Conservation (phyloP, 306 rosid species). For the Vicia faba region DNA sequence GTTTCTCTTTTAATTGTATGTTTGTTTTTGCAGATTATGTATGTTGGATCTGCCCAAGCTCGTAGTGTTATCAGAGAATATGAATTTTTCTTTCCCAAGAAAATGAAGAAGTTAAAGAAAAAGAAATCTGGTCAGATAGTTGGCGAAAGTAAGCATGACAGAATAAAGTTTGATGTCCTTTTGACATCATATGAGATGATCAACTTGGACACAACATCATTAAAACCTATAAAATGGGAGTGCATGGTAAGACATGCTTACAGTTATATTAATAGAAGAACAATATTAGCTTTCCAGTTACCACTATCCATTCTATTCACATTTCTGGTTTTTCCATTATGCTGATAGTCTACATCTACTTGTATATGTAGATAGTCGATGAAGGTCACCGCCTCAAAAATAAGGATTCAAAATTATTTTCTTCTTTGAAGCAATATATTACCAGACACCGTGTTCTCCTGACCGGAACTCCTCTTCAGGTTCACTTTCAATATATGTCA, state of each 20-base stretch:
- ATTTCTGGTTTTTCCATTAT: slow-evolving; percentile 36
- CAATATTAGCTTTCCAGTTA: slow-evolving; percentile 17
- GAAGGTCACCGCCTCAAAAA: slow-evolving; percentile 99
- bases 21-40: slow-evolving; percentile 76
- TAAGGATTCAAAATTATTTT: slow-evolving; percentile 95
- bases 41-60: slow-evolving; percentile 91
- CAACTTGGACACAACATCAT: slow-evolving; percentile 70
- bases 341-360: slow-evolving; percentile 36
- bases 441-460: slow-evolving; percentile 84
- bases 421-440: slow-evolving; percentile 83
- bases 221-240: slow-evolving; percentile 92
- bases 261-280: slow-evolving; percentile 7
- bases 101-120: slow-evolving; percentile 84
- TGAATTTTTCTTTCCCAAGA: slow-evolving; percentile 89
- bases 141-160: slow-evolving; percentile 88
- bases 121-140: slow-evolving; percentile 73
- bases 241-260: slow-evolving; percentile 66
- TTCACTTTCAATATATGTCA: slow-evolving; percentile 41
- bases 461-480: slow-evolving; percentile 99
- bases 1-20: slow-evolving; percentile 43
- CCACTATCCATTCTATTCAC: slow-evolving; percentile 26
- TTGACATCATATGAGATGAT: slow-evolving; percentile 98
- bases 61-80: slow-evolving; percentile 84
- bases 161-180: slow-evolving; percentile 96
- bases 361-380: slow-evolving; percentile 74